Evolutionary conservation across 768 basidiomycete species (phyloP), one percentile per base, ranked within the genome.

Genomic region (Hirschioporus abietinus): DNA sequence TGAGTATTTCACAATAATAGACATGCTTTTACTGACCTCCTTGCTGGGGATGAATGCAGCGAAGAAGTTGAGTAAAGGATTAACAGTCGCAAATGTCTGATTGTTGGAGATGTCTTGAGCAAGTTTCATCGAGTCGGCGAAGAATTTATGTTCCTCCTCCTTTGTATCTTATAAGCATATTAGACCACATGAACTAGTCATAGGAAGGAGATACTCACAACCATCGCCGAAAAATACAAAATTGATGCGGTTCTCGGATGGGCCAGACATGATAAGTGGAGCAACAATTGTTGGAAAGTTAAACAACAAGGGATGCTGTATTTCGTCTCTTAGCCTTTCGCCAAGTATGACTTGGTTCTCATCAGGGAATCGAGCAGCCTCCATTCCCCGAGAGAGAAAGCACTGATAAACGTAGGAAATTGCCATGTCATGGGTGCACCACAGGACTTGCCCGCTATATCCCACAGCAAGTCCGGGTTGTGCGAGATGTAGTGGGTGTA

Each of bases 11-110:
- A 23, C 23, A 65, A 2, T 5, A 24, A 27, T 52, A 59, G 58
- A 64, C 6, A 1, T 35, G n/a, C 27, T 27, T 35, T 66, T 18
- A 67, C 70, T 18, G 36, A 89, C 92, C 81, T 92, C 89, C 67
- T 82, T 82, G 73, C 91, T 92, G 0, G 91, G 86, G 23, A 88
- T 80, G 69, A 91, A 92, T 0, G 88, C 89, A 6, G 88, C 91
- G 89, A 90, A 93, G 69, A 92, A 91, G 72, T 92, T 93, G 69
- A 93, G 76, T 60, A 92, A 77, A 1, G 90, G 90, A 70, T 84
- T 84, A 23, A 93, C 90, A 0, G 89, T 87, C 68, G 88, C 82
- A 74, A 92, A 92, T 0, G 91, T 92, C 69, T 90, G 88, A 71
- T 91, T 91, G 30, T 81, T 76, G 1, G 91, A 87, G 35, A 93